Percentiles rank a stretch among this genome's conserved stretches.
These are phyloP conservation scores for Neurospora tetraspora DNA, from an alignment of 495 filamentous ascomycete species.

Conservation along the genomic window DNA sequence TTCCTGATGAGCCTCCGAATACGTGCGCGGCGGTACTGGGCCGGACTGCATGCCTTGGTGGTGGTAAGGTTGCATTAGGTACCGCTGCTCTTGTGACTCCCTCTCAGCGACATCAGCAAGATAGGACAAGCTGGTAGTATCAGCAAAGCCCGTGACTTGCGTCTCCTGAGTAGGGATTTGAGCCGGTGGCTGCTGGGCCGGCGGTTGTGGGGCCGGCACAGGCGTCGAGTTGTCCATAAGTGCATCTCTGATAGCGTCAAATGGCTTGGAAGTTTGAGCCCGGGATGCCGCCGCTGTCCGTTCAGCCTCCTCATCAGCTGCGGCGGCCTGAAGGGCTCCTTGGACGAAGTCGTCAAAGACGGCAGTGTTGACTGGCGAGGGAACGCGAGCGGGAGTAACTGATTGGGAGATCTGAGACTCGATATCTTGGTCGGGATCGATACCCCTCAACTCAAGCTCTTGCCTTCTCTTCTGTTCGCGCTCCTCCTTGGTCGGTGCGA, in stretches of 20 bases:
- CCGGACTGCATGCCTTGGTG: background rate
- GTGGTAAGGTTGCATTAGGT: background rate
- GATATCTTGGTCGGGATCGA: slow-evolving; percentile 17
- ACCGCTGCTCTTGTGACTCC: background rate
- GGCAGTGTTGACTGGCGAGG: background rate
- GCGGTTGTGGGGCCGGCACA: slow-evolving; percentile 7
- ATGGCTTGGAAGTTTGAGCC: slow-evolving; percentile 26
- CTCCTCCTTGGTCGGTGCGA: slow-evolving; percentile 23
- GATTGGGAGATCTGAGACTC: slow-evolving; percentile 1
- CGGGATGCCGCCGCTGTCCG: slow-evolving; percentile 10
- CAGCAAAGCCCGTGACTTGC: background rate
- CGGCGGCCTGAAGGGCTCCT: slow-evolving; percentile 10
- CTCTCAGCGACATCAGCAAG: slow-evolving; percentile 23
- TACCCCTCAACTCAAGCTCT: slow-evolving; percentile 10
- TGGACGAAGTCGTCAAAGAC: slow-evolving; percentile 14
- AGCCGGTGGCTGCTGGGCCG: slow-evolving; percentile 3
- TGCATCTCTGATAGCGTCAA: slow-evolving; percentile 39
- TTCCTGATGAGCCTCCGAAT: slow-evolving; percentile 1
- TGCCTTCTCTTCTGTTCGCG: slow-evolving; percentile 19
- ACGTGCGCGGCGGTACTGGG: background rate
- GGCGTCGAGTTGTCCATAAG: slow-evolving; percentile 24
- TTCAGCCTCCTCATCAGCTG: slow-evolving; percentile 12
- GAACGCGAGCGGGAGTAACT: background rate
- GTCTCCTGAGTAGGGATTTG: slow-evolving; percentile 1
- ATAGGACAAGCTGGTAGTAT: slow-evolving; percentile 15